Evolutionary conservation across 2,329 filamentous ascomycete species (phyloP).

Genomic region (Trichothecium roseum): DNA sequence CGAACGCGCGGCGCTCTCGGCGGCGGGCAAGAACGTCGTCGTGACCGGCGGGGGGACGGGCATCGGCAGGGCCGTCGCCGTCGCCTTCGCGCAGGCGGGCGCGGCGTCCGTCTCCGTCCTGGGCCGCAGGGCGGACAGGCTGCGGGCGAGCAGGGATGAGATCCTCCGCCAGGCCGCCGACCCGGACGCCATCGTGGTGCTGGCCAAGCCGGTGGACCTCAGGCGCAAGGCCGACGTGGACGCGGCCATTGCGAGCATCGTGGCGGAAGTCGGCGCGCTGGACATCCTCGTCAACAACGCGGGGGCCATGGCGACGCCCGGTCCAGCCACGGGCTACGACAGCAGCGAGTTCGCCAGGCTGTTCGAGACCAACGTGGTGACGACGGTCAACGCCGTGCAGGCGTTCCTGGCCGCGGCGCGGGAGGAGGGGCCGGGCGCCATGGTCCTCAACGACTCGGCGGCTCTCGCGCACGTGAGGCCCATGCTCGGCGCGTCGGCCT

Average conservation of each 20-base stretch:
- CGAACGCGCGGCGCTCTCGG: slow-evolving; percentile 17
- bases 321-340: not conserved
- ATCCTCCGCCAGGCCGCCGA: slow-evolving; percentile 32
- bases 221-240: slow-evolving; percentile 7
- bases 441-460: slow-evolving; percentile 12
- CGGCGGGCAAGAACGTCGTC: slow-evolving; percentile 35
- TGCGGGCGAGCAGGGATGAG: slow-evolving; percentile 13
- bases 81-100: slow-evolving; percentile 36
- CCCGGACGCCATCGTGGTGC: slow-evolving; percentile 28
- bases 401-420: slow-evolving; percentile 10
- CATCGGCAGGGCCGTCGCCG: slow-evolving; percentile 52
- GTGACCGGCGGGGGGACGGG: slow-evolving; percentile 55
- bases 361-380: slow-evolving; percentile 14
- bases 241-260: slow-evolving; percentile 4
- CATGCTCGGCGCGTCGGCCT: slow-evolving; percentile 12
- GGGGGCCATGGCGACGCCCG: slow-evolving; percentile 3
- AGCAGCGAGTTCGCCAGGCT: not conserved
- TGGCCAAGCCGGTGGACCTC: slow-evolving; percentile 18
- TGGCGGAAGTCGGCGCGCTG: slow-evolving; percentile 9
- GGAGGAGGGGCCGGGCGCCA: slow-evolving; percentile 6
- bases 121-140: slow-evolving; percentile 19
- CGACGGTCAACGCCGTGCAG: slow-evolving; percentile 13
- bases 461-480: slow-evolving; percentile 12
- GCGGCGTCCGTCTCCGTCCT: slow-evolving; percentile 25
- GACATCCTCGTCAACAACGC: slow-evolving; percentile 21